phyloP scores from a whole-genome alignment of 805 yeast genomes.

The Wickerhamia fluorescens region DNA sequence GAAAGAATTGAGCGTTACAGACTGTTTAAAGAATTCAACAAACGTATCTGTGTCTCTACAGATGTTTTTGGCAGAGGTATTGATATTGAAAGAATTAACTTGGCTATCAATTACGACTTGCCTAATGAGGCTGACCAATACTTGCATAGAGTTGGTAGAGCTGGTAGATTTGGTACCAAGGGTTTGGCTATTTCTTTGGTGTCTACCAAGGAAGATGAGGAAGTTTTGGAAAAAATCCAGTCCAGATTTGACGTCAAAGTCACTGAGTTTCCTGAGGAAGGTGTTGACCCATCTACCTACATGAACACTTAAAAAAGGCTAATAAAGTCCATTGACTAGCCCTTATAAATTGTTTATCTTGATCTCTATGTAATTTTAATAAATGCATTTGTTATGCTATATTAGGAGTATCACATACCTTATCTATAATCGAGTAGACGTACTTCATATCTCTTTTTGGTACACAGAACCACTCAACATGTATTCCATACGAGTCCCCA shows the following conservation, averaged over 20 bases:
- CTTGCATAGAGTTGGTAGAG: conserved; percentile 99
- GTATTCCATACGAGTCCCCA: conserved; percentile 24
- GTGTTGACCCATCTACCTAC: conserved; percentile 95
- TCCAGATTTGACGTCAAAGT: conserved; percentile 95
- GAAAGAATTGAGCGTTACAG: conserved; percentile 97
- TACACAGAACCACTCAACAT: conserved; percentile 52
- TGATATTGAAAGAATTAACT: conserved; percentile 96
- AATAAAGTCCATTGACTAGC: neutral
- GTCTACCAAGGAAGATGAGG: conserved; percentile 79
- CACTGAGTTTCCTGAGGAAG: conserved; percentile 93
- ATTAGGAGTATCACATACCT: too few species aligned
- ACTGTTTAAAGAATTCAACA: conserved; percentile 94
- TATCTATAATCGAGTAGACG: conserved; percentile 29
- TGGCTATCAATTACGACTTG: conserved; percentile 96
- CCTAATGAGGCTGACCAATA: conserved; percentile 97
- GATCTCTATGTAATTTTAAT: neutral
- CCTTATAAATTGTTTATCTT: too few species aligned
- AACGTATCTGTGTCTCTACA: conserved; percentile 97
- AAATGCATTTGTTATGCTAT: neutral
- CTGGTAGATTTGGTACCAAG: conserved; percentile 99
- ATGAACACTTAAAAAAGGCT: conserved; percentile 68
- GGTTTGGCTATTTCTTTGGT: conserved; percentile 94
- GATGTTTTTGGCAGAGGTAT: conserved; percentile 99
- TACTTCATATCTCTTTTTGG: conserved; percentile 33
- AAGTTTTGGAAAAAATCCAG: conserved; percentile 86